Evolutionary conservation across 1,284 basidiomycete species (phyloP), one percentile per base, ranked within the genome.

Genomic region (Rhodotorula sp.): DNA sequence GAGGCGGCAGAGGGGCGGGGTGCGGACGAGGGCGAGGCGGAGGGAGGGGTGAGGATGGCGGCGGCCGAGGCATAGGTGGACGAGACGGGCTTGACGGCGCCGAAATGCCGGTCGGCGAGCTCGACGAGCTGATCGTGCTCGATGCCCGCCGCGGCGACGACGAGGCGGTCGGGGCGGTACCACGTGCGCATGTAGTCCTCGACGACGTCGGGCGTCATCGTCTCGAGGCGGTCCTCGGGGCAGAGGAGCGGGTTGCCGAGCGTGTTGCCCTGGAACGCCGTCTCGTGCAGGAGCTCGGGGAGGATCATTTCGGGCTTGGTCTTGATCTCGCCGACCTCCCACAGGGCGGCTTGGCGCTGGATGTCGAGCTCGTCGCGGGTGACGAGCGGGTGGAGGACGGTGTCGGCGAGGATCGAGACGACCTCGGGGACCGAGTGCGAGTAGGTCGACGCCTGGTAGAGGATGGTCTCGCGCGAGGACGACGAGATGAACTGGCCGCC

Each of bases 361-460:
- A 87, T 86, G 61, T 89, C 88, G 53, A 99, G 84, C 82, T 98
- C 96, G 68, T 91, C 91, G 0, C 85, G 84, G 10, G 88, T 82
- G 78, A 97, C 89, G 1, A 88, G 82, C 5, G 96, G 88, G 79
- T 94, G 88, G 67, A 90, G 85, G 66, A 93, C 90, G 12, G 95
- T 97, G 81, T 97, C 95, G 48, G 94, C 88, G 71, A 99, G 92
- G 74, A 99, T 86, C 48, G 90, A 90, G 67, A 99, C 81, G 12
- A 94, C 93, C 23, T 89, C 85, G 9, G 90, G 88, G 1, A 94
- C 91, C 56, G 89, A 89, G 75, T 90, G 85, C 76, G 93, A 89
- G 81, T 96, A 97, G 79, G 97, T 91, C 59, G 93, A 92, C 23
- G 96, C 95, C 83, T 98, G 96, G 82, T 98, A 99, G 92, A 97